These are phyloP conservation scores for Hypomontagnella monticulosa DNA, from an alignment of 495 filamentous ascomycete genomes.

Conservation along the genomic window DNA sequence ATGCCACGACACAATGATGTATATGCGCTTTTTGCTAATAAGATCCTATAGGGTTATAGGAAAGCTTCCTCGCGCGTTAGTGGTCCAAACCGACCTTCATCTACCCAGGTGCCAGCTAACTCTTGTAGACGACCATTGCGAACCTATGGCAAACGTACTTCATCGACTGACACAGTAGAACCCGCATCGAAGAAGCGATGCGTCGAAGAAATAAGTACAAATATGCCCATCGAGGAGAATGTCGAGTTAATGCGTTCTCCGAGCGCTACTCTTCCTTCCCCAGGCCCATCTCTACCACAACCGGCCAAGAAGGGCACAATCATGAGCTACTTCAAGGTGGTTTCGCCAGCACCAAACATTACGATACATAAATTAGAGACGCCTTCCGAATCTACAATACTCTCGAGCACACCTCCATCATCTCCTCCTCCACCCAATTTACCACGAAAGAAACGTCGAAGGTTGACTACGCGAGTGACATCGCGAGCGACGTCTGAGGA, in stretches of 20 bases:
- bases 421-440: constrained; percentile 32
- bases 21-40: background rate
- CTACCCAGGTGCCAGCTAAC: background rate
- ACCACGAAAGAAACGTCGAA: constrained; percentile 43
- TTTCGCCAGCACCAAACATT: constrained; percentile 26
- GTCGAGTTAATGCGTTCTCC: background rate
- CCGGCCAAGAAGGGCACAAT: constrained; percentile 51
- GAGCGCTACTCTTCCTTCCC: constrained; percentile 11
- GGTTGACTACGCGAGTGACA: constrained; percentile 48
- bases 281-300: constrained; percentile 14
- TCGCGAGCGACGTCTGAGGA: constrained; percentile 21
- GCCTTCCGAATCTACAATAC: constrained; percentile 17
- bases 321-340: constrained; percentile 53
- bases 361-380: constrained; percentile 25
- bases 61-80: constrained; percentile 19
- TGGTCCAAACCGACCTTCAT: too few species aligned
- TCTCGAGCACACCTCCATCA: constrained; percentile 44
- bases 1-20: background rate
- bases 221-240: background rate
- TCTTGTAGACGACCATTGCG: constrained; percentile 50
- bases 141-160: constrained; percentile 54
- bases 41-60: background rate
- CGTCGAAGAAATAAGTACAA: constrained; percentile 8
- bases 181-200: constrained; percentile 32
- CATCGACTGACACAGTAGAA: constrained; percentile 25